Evolutionary conservation across 169 alveolate species (phyloP).

Genomic region (Eimeria sp.): DNA sequence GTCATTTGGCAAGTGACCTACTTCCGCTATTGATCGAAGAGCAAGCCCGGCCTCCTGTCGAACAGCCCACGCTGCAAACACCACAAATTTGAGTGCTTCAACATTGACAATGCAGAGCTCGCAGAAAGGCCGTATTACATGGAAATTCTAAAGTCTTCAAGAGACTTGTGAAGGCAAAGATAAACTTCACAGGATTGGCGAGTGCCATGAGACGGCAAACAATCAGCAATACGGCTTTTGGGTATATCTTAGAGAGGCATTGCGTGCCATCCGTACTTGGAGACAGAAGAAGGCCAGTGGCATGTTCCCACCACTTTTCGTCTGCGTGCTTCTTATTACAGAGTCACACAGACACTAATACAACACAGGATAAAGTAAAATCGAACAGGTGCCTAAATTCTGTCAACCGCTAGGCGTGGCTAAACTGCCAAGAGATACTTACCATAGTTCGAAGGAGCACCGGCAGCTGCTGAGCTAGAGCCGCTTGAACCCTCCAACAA

Average conservation of each 20-base stretch:
- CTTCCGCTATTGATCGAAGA: conserved; percentile 34
- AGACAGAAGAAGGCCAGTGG: conserved; percentile 15
- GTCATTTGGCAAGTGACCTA: conserved; percentile 18
- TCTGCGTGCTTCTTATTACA: conserved; percentile 5
- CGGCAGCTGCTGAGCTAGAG: conserved; percentile 72
- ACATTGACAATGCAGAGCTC: not conserved
- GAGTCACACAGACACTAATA: not conserved
- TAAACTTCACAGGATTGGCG: not conserved
- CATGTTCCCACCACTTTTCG: conserved; percentile 46
- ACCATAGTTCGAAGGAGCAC: conserved; percentile 48
- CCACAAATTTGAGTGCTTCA: not conserved
- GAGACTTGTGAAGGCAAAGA: not conserved
- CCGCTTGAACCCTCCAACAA: conserved; percentile 75
- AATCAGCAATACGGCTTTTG: not conserved
- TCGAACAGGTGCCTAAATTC: not conserved
- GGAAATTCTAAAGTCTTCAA: not conserved
- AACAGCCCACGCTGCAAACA: conserved; percentile 74
- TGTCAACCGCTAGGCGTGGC: not conserved
- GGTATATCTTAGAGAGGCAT: not conserved
- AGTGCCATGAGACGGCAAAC: not conserved
- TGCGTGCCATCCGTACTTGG: conserved; percentile 33
- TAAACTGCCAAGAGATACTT: not conserved
- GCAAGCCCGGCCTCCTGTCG: conserved; percentile 74
- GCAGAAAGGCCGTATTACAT: not conserved
- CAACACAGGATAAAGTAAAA: not conserved